Evolutionary conservation across 306 rosid species (phyloP), one percentile per base, ranked within the genome.

Genomic region (Psophocarpus tetragonolobus): DNA sequence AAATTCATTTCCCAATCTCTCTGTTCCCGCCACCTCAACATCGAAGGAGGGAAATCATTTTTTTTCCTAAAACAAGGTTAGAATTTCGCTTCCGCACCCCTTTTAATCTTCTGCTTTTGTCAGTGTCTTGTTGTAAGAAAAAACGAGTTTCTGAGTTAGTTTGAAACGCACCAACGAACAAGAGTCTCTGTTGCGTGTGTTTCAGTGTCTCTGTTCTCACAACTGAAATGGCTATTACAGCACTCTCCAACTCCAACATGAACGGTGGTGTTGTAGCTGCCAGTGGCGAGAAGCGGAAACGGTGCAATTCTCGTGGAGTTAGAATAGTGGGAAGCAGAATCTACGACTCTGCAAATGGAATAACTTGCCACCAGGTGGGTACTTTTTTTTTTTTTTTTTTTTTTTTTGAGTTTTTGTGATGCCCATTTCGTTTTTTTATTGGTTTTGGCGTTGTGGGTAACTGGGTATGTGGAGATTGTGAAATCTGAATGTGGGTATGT

Each of bases 301-400:
- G 89, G 4, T 27, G 68, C 6, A 87, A 80, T 5, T 51, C 76
- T 8, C 85, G 83, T 0, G 87, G 90, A 35, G 70, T 89, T 78
- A 86, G 88, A 5, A 60, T 85, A 1, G 60, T 83, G 15, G 87
- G 81, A 18, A 87, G 67, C 76, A 82, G 90, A 76, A 71, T 84
- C 77, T 87, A 88, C 51, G 97, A 92, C 64, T 71, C 93, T 47
- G 71, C 69, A 20, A 82, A 85, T 26, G 96, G 91, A 0, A 86
- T 66, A 65, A 73, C 88, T 42, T 91, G 97, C 45, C 98, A 91
- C 54, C 98, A 92, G 90, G 97, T 82, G 90, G 90, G 97, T 82
- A 26, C 5, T 15, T 58, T 32, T 24, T 11, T 18, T 13, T 23
- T 79, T n/a, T 21, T 10, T 65, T 11, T 27, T 6, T 9, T 36